Evolutionary conservation across 257 asterid species (phyloP), one percentile per base, ranked within the genome.

Genomic region (Salvia miltiorrhiza): DNA sequence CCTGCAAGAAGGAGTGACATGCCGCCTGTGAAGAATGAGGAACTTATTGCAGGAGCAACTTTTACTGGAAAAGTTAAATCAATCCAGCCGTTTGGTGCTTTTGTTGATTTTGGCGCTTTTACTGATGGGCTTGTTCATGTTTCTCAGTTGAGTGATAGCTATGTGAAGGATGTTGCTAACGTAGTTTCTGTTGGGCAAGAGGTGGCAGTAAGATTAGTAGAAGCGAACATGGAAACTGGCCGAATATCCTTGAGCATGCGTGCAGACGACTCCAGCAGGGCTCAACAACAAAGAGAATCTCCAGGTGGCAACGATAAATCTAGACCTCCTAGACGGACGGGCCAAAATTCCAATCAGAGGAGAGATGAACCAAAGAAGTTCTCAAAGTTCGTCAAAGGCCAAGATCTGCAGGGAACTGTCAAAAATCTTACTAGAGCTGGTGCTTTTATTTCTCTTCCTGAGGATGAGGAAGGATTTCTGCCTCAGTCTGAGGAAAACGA

Each of bases 71-170:
- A 91, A 87, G 96, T 94, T 45, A 77, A 82, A 74, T 89, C 99
- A 0, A 79, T 94, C 71, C 99, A 91, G 82, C 97, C 97, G 23
- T 94, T 94, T 69, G 99, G 99, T 60, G 99, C 99, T 52, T 94
- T 94, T 78, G 82, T 94, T 62, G 99, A 94, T 76, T 89, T 94
- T 67, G 99, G 99, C 17, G 99, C 99, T 63, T 94, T 86, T 75
- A 86, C 97, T 0, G 97, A 94, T 78, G 99, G 99, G 75, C 95
- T 91, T 9, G 96, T 91, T 48, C 99, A 94, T 80, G 96, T 94
- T 73, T 94, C 99, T 21, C 76, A 76, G 77, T 75, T 94, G 83
- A 91, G 95, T 60, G 88, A 89, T 72, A 79, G 90, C 78, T 94
- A 62, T 69, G 99, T 94, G 73, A 91, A 86, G 84, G 99, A 94